Conservation (phyloP, 176 grass and related monocot species). For the Musa beccarii region DNA sequence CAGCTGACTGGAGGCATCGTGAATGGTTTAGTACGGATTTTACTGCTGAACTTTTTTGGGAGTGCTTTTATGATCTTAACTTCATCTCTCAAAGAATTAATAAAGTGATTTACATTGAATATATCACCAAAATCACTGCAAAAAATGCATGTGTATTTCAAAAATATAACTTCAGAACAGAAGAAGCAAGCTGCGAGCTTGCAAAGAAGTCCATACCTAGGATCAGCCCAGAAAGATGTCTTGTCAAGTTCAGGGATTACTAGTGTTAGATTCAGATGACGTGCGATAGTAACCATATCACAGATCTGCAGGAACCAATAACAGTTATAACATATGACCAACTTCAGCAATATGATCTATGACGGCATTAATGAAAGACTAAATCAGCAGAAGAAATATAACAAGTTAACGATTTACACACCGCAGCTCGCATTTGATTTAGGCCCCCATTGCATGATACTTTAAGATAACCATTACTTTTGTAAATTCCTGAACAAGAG, state of each 20-base stretch:
- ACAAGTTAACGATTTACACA: constrained; percentile 20
- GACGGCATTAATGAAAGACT: not conserved
- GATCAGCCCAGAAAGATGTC: constrained; percentile 97
- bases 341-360: not conserved
- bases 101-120: constrained; percentile 86
- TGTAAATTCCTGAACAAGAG: constrained; percentile 61
- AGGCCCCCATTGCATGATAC: constrained; percentile 91
- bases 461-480: constrained; percentile 76
- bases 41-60: constrained; percentile 57
- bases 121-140: constrained; percentile 86
- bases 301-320: constrained; percentile 61
- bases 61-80: constrained; percentile 82
- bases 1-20: constrained; percentile 90
- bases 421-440: constrained; percentile 95
- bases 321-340: not conserved
- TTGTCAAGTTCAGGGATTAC: constrained; percentile 96
- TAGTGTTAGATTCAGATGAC: constrained; percentile 87
- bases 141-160: constrained; percentile 12
- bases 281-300: constrained; percentile 87
- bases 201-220: constrained; percentile 43
- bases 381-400: not conserved
- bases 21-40: constrained; percentile 34
- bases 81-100: constrained; percentile 87
- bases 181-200: not conserved
- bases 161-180: not conserved